Conservation (phyloP, 1,284 basidiomycete genomes). For the Chiua sp. region DNA sequence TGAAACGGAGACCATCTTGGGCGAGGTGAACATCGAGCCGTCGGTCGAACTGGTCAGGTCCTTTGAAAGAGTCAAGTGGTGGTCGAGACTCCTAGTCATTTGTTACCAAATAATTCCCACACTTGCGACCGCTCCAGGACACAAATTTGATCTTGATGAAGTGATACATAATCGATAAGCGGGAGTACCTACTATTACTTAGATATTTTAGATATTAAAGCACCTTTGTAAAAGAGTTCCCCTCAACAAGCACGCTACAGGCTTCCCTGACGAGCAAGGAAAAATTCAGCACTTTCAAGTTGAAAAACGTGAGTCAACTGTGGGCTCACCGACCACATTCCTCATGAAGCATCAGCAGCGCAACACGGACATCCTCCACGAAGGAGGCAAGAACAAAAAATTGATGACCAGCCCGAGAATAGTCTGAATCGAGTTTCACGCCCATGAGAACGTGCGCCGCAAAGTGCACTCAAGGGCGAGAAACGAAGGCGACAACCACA, state of each 20-base stretch:
- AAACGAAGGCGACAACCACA: not conserved
- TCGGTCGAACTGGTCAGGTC: conserved; percentile 38
- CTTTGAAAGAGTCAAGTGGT: not conserved
- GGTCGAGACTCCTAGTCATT: not conserved
- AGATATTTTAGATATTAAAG: too few relatives aligned
- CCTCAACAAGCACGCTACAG: too few relatives aligned
- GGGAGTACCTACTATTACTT: too few relatives aligned
- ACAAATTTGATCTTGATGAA: too few relatives aligned
- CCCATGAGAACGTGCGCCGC: conserved; percentile 22
- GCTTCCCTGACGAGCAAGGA: too few relatives aligned
- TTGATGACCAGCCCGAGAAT: conserved; percentile 34
- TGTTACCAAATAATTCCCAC: not conserved
- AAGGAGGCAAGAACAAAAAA: conserved; percentile 24
- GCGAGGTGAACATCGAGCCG: conserved; percentile 30
- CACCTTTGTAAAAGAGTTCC: too few relatives aligned
- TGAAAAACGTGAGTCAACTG: too few relatives aligned
- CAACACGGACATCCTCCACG: conserved; percentile 11
- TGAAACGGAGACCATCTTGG: conserved; percentile 12
- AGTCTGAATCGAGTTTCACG: conserved; percentile 43
- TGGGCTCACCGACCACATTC: too few relatives aligned
- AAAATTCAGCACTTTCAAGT: too few relatives aligned
- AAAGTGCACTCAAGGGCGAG: conserved; percentile 37
- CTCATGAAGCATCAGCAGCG: too few relatives aligned
- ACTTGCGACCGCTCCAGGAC: not conserved
- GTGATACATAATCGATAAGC: too few relatives aligned